phyloP scores from a whole-genome alignment of 2,329 filamentous ascomycete genomes.

The Penicillium fuscoglaucum region DNA sequence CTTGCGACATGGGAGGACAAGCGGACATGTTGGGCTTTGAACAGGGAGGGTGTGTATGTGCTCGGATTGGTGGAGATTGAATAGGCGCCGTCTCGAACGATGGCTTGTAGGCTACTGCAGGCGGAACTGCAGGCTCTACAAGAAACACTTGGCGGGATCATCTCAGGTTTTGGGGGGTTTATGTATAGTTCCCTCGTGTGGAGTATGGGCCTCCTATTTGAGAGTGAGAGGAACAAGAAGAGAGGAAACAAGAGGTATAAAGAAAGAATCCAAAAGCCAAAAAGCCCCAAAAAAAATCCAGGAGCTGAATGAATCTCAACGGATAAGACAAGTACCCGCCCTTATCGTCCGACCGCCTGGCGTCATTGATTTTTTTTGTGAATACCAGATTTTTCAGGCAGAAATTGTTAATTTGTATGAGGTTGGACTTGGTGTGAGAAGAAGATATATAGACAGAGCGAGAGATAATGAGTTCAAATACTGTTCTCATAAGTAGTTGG shows the following conservation, averaged over 20 bases:
- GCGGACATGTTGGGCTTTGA: neutral
- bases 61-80: conserved; percentile 18
- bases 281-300: neutral
- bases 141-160: conserved; percentile 33
- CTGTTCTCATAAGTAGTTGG: neutral
- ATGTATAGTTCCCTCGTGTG: neutral
- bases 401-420: neutral
- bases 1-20: neutral
- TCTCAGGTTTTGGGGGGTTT: conserved; percentile 8
- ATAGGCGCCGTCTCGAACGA: conserved; percentile 25
- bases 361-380: conserved; percentile 16
- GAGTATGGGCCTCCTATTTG: neutral
- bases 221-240: neutral
- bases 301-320: conserved; percentile 5
- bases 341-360: conserved; percentile 29
- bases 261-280: conserved; percentile 10
- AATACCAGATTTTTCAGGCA: conserved; percentile 5
- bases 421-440: neutral
- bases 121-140: conserved; percentile 36
- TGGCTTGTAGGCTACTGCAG: conserved; percentile 36
- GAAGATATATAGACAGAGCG: neutral
- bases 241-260: neutral
- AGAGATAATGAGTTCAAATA: too few relatives aligned
- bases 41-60: neutral
- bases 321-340: conserved; percentile 22